Evolutionary conservation across 2,329 filamentous ascomycete species (phyloP).

Genomic region (Epichloe baconii): DNA sequence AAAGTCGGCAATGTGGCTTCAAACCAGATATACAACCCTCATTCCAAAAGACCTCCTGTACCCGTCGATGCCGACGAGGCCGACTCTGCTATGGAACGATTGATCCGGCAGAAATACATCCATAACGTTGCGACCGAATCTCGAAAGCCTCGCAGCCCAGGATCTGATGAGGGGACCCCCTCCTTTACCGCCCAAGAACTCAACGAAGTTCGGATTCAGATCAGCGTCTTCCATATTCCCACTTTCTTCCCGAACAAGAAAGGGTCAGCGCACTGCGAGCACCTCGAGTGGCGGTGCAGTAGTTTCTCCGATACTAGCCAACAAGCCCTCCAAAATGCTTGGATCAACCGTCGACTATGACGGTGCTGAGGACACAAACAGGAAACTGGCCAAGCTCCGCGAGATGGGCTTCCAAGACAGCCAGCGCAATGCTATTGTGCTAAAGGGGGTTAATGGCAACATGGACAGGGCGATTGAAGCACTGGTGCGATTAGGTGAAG

Average conservation of each 20-base stretch:
- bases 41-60: conserved; percentile 68
- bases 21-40: conserved; percentile 82
- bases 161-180: conserved; percentile 46
- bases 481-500: conserved; percentile 70
- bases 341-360: conserved; percentile 51
- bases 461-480: conserved; percentile 78
- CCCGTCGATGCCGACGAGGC: conserved; percentile 86
- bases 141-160: conserved; percentile 31
- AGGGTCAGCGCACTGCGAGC: conserved; percentile 27
- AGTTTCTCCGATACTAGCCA: conserved; percentile 30
- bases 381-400: conserved; percentile 62
- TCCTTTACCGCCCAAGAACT: conserved; percentile 48
- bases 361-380: conserved; percentile 48
- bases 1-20: conserved; percentile 74
- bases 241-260: conserved; percentile 46
- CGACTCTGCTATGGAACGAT: conserved; percentile 88
- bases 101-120: conserved; percentile 89
- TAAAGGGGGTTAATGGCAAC: conserved; percentile 75
- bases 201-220: conserved; percentile 47
- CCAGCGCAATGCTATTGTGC: conserved; percentile 64
- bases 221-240: conserved; percentile 56
- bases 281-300: conserved; percentile 11
- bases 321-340: conserved; percentile 56
- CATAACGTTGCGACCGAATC: conserved; percentile 31
- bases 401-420: conserved; percentile 90